Base-by-base conservation (phyloP, 2,329 filamentous ascomycete species). In the Aspergillus fructus region DNA sequence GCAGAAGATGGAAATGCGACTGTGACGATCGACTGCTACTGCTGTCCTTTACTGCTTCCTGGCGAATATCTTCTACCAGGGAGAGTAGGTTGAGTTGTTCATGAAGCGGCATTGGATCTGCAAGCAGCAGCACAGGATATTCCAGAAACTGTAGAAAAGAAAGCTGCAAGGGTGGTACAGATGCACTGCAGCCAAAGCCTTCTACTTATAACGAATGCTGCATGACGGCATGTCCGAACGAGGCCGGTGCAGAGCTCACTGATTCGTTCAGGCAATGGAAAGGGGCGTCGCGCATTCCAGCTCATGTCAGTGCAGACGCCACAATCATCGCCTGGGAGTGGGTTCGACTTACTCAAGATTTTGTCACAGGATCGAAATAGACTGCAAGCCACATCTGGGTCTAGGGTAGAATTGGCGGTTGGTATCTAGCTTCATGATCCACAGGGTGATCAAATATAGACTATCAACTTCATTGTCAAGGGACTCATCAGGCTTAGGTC, bases 1-100 rank as follows among this genome's bases (percentile, higher is more conserved):
- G 61, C 17, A 73, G 59, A 13, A 74, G 57, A 33, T 67, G 65
- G 12, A 65, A 65, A 49, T 71, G 71, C 17, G 62, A 56, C 46
- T 64, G 51, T 12, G 65, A 48, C 4, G 66, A 66, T 3, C 60
- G 60, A 4, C 54, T 59, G 2, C 57, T 47, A 41, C 50, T 48
- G n/a, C 49, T 53, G 17, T 69, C 63, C 40, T 65, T 51, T 43
- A 63, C 12, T 5, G 58, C 61, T 21, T 59, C 54, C 34, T 37
- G 34, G 34, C 34, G 34, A 37, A 37, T 37, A 4, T 37, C 34
- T 37, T 37, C 34, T 7, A 37, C 13, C 34, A 37, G 34, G 34
- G 13, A 37, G 15, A 37, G 34, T 7, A 37, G 34, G 15, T n/a
- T 7, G 34, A 1, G 34, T 7, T 13, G 34, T 3, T 37, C 34